Evolutionary conservation across 1,284 basidiomycete species (phyloP), one percentile per base, ranked within the genome.

Genomic region (Stygiomarasmius scandens): DNA sequence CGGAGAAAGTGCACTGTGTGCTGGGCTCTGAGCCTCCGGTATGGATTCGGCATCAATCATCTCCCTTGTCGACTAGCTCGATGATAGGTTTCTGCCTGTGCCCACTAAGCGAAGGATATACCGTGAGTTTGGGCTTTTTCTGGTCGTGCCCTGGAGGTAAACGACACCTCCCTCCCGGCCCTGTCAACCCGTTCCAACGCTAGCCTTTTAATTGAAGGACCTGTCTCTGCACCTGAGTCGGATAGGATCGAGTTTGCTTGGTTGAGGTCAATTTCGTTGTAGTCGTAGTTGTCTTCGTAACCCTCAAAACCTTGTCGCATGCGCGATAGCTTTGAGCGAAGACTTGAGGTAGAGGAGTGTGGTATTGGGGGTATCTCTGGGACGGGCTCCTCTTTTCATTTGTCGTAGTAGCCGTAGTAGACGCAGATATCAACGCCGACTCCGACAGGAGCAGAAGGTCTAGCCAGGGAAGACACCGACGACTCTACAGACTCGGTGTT

Each of bases 241-340:
- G 82, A 76, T 2, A 95, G 80, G 54, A 95, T 85, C 10, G 55
- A 56, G 44, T 25, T 43, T 52, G 9, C 92, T 2, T 86, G 81
- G 11, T 12, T 19, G 14, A 12, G 38, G 38, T 41, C n/a, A 12
- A 41, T 41, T 41, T 12, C 11, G 38, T 19, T 5, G 38, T 41
- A 8, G 11, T 12, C 38, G n/a, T 9, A 9, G 16, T n/a, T 16
- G 38, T 16, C n/a, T 41, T 41, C 6, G 38, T 4, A 8, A 41
- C 38, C 16, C 91, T 92, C 86, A 96, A 91, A 36, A 96, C 1
- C 94, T 85, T 16, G 89, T 93, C 0, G 91, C 90, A 56, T 92
- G 85, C n/a, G 83, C 81, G 55, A 93, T 91, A 0, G 92, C 91
- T n/a, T 82, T 82, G 6, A 93, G 66, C 0, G 85, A 80, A 0